Percentiles rank a stretch among this genome's conserved stretches.
Conservation (phyloP, 257 asterid species). For the Petunia secreta region DNA sequence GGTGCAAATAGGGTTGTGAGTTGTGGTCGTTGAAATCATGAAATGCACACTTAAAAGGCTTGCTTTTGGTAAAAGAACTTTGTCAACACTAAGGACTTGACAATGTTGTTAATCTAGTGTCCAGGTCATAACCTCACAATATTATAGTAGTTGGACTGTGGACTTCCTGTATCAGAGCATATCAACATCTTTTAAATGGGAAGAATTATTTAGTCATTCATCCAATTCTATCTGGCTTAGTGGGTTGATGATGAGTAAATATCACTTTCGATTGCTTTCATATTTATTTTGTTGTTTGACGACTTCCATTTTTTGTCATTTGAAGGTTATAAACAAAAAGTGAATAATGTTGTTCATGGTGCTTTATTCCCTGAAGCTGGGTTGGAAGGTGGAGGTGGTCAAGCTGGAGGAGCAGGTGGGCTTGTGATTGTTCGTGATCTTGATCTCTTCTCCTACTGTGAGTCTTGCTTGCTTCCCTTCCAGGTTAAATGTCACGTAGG, state of each 20-base stretch:
- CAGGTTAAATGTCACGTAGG: constrained; percentile 88
- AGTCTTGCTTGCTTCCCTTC: constrained; percentile 92
- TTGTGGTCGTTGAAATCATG: no score
- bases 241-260: not conserved
- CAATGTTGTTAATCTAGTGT: no score
- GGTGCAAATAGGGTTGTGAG: no score
- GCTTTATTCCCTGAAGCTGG: constrained; percentile 92
- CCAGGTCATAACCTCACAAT: no score
- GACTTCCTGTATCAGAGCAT: no score
- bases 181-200: not conserved
- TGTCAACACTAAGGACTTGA: no score
- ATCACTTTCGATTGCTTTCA: not conserved
- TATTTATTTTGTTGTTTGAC: not conserved
- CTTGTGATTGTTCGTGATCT: constrained; percentile 89
- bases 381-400: constrained; percentile 62
- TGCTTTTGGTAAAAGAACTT: no score
- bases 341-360: constrained; percentile 69
- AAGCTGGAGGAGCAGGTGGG: constrained; percentile 90
- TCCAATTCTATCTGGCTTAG: not conserved
- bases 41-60: no score
- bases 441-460: constrained; percentile 84
- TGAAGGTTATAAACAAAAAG: constrained; percentile 73
- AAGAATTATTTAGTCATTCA: not conserved
- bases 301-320: not conserved
- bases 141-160: no score